Evolutionary conservation across 805 yeast genomes (phyloP), one percentile per base, ranked within the genome.

Genomic region (Candida maltosa): DNA sequence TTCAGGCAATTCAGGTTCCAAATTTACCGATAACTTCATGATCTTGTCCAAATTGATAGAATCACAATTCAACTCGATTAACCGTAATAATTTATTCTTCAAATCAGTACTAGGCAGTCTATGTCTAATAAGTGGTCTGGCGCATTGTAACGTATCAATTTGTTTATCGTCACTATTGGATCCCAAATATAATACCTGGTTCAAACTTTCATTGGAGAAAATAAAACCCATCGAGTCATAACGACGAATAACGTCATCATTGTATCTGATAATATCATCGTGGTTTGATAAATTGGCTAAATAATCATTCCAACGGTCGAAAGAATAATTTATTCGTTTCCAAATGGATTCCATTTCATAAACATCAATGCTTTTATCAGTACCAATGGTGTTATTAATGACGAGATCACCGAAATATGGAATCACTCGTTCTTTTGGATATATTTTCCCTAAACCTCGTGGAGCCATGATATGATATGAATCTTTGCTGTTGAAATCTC

Each of bases 401-500:
- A 78, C 67, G 44, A 89, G 66, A 53, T 89, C 97, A 8, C 96
- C 97, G 62, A 87, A 89, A 52, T 80, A 89, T 1, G 97, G 96
- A 30, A 91, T 79, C 9, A 85, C 94, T 36, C 78, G 76, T 32
- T 78, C 79, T 49, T 85, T 85, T 0, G 91, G 75, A 48, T 83
- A 87, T 1, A 75, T 65, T 38, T 75, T 74, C 25, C 96, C 96
- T 45, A 91, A 70, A 8, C 94, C 93, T 48, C 91, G 85, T 3
- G 96, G 87, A 7, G 94, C 89, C 66, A 87, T 73, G 19, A 88
- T 78, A 61, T 82, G 84, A 44, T 75, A 80, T 19, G 81, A 78
- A 34, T 74, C 70, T 24, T 59, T 59, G 3, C 42, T 32, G 21
- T 37, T 40, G 15, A 24, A 22, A 9, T 32, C 29, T 6, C 75